Conservation (phyloP, 2,329 filamentous ascomycete genomes). For the Neonectria hederae region DNA sequence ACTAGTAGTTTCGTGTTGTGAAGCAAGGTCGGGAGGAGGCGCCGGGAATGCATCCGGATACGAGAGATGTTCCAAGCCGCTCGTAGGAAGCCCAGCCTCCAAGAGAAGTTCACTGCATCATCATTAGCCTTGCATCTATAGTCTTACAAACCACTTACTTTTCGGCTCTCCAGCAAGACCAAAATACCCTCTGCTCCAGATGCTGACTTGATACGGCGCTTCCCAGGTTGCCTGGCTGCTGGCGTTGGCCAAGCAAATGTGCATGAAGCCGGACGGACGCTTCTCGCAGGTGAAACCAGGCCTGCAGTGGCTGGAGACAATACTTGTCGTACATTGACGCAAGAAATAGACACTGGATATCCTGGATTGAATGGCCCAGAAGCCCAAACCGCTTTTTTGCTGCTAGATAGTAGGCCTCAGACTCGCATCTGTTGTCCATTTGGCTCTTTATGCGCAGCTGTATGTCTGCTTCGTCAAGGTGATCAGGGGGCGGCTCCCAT, state of each 20-base stretch:
- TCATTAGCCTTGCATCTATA: background rate
- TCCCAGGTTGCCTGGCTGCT: background rate
- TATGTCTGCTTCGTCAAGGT: background rate
- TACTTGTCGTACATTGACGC: constrained; percentile 25
- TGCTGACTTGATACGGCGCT: constrained; percentile 3
- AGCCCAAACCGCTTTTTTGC: constrained; percentile 26
- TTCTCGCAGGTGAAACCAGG: constrained; percentile 24
- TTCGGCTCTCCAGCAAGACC: constrained; percentile 25
- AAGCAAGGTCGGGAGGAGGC: constrained; percentile 9
- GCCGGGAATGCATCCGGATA: constrained; percentile 22
- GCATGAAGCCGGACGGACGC: constrained; percentile 18
- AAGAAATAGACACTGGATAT: constrained; percentile 24
- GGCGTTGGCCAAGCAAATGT: constrained; percentile 16
- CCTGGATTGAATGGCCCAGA: constrained; percentile 15
- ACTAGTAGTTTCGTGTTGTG: background rate
- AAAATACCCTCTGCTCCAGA: constrained; percentile 22
- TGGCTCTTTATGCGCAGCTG: constrained; percentile 2
- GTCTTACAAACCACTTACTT: constrained; percentile 5
- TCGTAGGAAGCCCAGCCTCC: constrained; percentile 16
- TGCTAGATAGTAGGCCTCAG: constrained; percentile 16
- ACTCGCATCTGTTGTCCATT: constrained; percentile 3
- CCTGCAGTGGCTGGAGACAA: constrained; percentile 16
- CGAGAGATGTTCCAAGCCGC: constrained; percentile 13
- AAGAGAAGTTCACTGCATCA: constrained; percentile 15
- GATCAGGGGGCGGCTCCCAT: background rate